A percentile compares a stretch with the other conserved stretches of the same genome.
These are phyloP conservation scores for Chenopodium suecicum DNA, from an alignment of 148 eudicot species.

Conservation along the genomic window DNA sequence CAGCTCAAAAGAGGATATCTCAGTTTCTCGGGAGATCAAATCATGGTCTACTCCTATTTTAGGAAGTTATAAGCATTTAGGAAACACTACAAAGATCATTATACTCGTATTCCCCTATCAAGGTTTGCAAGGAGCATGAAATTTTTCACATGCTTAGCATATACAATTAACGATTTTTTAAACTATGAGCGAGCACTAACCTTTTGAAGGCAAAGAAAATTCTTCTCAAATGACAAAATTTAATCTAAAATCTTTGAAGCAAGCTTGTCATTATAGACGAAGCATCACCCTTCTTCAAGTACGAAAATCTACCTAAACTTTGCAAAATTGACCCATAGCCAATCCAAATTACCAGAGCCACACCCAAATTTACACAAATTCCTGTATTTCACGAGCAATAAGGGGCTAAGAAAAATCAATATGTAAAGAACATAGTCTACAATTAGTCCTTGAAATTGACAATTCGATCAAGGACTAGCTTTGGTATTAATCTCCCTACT, in stretches of 20 bases:
- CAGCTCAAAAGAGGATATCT: background rate
- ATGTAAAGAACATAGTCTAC: too few relatives aligned
- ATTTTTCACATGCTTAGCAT: background rate
- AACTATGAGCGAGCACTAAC: background rate
- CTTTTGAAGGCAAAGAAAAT: background rate
- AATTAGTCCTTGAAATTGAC: too few relatives aligned
- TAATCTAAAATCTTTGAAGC: background rate
- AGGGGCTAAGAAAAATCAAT: too few relatives aligned
- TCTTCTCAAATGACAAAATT: background rate
- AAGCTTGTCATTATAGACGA: background rate
- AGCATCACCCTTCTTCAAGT: background rate
- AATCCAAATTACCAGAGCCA: too few relatives aligned
- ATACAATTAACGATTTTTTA: background rate
- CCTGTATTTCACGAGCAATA: too few relatives aligned
- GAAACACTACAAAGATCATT: background rate
- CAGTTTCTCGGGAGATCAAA: background rate
- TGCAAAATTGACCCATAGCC: too few relatives aligned
- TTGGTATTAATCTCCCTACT: background rate
- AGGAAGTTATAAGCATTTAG: background rate
- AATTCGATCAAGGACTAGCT: too few relatives aligned
- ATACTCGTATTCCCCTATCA: background rate
- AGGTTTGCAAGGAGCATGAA: background rate
- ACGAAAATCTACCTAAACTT: too few relatives aligned
- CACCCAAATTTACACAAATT: too few relatives aligned
- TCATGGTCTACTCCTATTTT: background rate